Conservation (phyloP, 805 yeast species). For the Zygosaccharomyces pseudorouxii region DNA sequence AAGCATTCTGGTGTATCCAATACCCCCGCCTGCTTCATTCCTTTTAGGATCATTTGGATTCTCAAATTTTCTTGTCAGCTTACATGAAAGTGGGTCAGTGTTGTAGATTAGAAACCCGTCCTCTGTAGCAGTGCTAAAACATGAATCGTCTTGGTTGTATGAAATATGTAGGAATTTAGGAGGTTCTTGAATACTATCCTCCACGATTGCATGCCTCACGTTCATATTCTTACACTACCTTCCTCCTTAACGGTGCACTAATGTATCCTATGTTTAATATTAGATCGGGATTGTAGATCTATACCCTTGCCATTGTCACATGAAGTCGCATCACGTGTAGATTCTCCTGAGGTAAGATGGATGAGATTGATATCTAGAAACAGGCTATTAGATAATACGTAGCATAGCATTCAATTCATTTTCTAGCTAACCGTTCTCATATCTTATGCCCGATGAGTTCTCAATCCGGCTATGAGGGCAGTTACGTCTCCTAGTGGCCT, state of each 20-base stretch:
- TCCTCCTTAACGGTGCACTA: not conserved
- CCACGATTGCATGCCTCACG: constrained; percentile 17
- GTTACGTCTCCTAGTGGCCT: not conserved
- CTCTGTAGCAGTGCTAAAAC: constrained; percentile 81
- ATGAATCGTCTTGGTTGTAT: constrained; percentile 87
- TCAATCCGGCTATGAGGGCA: not conserved
- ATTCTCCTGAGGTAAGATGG: not conserved
- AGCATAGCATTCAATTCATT: not conserved
- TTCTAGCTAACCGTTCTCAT: not conserved
- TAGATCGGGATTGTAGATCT: not conserved
- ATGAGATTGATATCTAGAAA: not conserved
- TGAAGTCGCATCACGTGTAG: not conserved
- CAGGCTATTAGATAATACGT: not conserved
- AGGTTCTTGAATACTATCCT: constrained; percentile 9
- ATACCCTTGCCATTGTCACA: not conserved
- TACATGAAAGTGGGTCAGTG: constrained; percentile 65
- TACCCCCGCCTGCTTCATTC: constrained; percentile 55
- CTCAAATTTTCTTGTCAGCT: constrained; percentile 22
- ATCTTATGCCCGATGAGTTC: not conserved
- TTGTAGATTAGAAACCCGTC: constrained; percentile 80
- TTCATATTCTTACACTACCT: constrained; percentile 13
- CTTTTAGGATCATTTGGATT: constrained; percentile 55
- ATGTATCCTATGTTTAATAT: not conserved
- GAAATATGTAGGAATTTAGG: constrained; percentile 50
- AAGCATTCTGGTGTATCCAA: constrained; percentile 75